These are phyloP conservation scores for Neurospora sublineolata DNA, from an alignment of 495 filamentous ascomycete species.

Conservation along the genomic window DNA sequence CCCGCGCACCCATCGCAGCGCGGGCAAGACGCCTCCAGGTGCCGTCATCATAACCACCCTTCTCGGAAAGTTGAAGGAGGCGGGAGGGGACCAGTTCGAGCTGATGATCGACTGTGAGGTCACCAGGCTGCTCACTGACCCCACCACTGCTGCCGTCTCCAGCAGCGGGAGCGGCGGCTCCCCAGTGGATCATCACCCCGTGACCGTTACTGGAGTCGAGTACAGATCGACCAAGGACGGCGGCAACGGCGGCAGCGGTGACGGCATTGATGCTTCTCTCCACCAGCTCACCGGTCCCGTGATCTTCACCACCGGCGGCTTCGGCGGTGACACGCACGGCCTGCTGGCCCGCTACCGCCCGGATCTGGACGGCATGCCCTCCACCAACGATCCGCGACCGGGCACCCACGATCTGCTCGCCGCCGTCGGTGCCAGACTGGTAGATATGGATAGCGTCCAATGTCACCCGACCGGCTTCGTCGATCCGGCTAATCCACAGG, in stretches of 20 bases:
- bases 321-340: slow-evolving; percentile 45
- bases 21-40: slow-evolving; percentile 40
- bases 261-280: background rate
- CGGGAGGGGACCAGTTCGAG: slow-evolving; percentile 31
- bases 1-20: slow-evolving; percentile 44
- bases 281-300: slow-evolving; percentile 37
- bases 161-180: background rate
- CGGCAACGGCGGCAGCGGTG: slow-evolving; percentile 1
- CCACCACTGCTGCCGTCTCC: background rate
- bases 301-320: slow-evolving; percentile 46
- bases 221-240: slow-evolving; percentile 9
- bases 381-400: slow-evolving; percentile 45
- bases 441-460: slow-evolving; percentile 50
- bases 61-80: slow-evolving; percentile 30
- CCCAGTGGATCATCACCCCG: background rate
- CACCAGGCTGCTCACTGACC: slow-evolving; percentile 28
- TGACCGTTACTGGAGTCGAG: slow-evolving; percentile 23
- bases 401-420: slow-evolving; percentile 38
- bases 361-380: slow-evolving; percentile 44
- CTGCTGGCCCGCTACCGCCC: slow-evolving; percentile 42
- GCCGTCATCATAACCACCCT: slow-evolving; percentile 40
- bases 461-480: slow-evolving; percentile 64
- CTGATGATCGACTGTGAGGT: slow-evolving; percentile 35
- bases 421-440: slow-evolving; percentile 34
- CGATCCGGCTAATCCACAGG: slow-evolving; percentile 40